These are phyloP conservation scores for Mycothermus thermophilus DNA, from an alignment of 495 filamentous ascomycete species.

Conservation along the genomic window DNA sequence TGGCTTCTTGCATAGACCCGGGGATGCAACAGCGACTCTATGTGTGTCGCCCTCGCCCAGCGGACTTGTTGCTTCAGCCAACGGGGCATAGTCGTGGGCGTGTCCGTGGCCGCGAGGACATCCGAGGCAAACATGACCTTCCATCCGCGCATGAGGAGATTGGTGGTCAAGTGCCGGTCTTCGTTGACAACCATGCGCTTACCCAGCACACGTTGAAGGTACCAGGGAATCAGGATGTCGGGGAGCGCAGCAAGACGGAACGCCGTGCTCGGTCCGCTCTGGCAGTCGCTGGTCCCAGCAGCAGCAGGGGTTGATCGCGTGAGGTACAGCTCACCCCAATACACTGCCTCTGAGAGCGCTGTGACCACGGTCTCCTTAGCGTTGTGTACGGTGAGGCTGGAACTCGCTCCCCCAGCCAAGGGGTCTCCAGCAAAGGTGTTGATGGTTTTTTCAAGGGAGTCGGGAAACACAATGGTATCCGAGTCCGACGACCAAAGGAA, in stretches of 20 bases:
- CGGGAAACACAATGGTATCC: conserved; percentile 8
- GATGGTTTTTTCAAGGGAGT: conserved; percentile 5
- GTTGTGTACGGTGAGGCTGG: conserved; percentile 5
- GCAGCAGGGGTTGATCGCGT: conserved; percentile 6
- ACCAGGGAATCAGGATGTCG: conserved; percentile 5
- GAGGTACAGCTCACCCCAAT: conserved; percentile 8
- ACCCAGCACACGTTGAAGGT: conserved; percentile 3
- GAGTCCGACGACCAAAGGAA: conserved; percentile 7
- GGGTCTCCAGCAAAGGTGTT: conserved; percentile 6
- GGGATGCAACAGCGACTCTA: conserved; percentile 5
- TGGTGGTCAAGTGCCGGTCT: conserved; percentile 8
- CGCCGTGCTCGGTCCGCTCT: conserved; percentile 5
- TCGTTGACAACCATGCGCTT: conserved; percentile 10
- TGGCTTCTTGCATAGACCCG: conserved; percentile 5
- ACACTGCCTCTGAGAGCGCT: conserved; percentile 2
- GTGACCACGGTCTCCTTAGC: conserved; percentile 2
- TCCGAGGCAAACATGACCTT: conserved; percentile 7
- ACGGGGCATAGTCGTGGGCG: conserved; percentile 4
- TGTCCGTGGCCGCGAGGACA: conserved; percentile 4
- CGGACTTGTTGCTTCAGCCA: conserved; percentile 9
- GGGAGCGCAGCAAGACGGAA: conserved; percentile 3
- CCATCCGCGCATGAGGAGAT: conserved; percentile 4
- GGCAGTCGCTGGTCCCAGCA: conserved; percentile 5
- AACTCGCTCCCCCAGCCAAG: conserved; percentile 2
- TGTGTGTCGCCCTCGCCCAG: conserved; percentile 7